A percentile compares a stretch with the other conserved stretches of the same genome.
These are phyloP conservation scores for Cordyceps militaris DNA, from an alignment of 2,329 filamentous ascomycete species.

Conservation along the genomic window DNA sequence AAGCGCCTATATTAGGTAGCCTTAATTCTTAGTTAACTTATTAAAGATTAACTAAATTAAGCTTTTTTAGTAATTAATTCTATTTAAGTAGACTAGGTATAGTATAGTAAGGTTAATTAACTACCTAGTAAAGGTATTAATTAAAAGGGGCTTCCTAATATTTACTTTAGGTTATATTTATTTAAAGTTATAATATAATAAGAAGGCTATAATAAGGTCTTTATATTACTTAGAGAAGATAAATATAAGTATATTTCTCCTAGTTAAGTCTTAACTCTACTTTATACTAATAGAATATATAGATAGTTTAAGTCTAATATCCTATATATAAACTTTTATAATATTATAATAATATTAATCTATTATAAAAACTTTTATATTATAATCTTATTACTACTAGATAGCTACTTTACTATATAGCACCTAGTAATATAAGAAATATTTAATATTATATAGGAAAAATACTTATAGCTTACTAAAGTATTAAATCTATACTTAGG, in stretches of 20 bases:
- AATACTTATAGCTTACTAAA: not conserved
- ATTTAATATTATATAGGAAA: not conserved
- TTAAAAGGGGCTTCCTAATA: not conserved
- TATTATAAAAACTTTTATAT: not conserved
- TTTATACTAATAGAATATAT: not conserved
- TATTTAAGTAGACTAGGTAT: not conserved
- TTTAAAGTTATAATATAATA: not conserved
- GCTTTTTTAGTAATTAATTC: not conserved
- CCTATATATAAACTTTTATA: not conserved
- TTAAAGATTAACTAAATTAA: no score
- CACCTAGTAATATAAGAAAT: not conserved
- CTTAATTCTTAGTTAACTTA: no score
- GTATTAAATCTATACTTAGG: not conserved
- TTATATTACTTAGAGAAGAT: not conserved
- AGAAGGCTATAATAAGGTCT: not conserved
- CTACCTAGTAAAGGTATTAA: not conserved
- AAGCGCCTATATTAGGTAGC: no score
- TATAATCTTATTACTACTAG: not conserved
- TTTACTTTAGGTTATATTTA: not conserved
- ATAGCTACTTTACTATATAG: not conserved
- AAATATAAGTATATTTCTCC: not conserved
- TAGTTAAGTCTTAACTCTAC: not conserved
- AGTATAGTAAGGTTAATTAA: not conserved
- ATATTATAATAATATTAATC: not conserved
- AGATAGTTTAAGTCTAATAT: not conserved